Percentiles rank a stretch among this genome's conserved stretches.
These are phyloP conservation scores for Stenocarpella maydis DNA, from an alignment of 2,329 filamentous ascomycete genomes.

Conservation along the genomic window DNA sequence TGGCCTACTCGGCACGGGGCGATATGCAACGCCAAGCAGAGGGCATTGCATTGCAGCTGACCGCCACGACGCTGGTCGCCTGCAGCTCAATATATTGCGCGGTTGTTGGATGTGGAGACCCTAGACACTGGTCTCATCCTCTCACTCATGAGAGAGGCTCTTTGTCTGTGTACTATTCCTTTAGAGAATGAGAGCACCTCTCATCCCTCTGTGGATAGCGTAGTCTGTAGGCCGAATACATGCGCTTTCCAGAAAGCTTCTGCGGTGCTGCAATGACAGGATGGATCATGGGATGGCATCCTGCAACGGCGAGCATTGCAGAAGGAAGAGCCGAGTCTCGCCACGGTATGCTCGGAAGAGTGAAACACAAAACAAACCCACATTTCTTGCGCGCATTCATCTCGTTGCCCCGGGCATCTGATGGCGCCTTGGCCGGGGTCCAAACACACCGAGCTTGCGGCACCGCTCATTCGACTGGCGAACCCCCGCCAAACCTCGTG, in stretches of 20 bases:
- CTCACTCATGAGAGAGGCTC: too few species aligned
- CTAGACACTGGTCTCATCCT: too few species aligned
- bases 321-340: background rate
- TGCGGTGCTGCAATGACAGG: too few species aligned
- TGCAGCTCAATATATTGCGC: background rate
- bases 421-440: background rate
- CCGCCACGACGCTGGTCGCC: background rate
- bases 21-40: background rate
- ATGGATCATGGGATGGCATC: too few species aligned
- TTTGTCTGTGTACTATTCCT: too few species aligned
- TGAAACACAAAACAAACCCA: slow-evolving; percentile 23
- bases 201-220: too few species aligned
- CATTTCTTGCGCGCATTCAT: slow-evolving; percentile 14
- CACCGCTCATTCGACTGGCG: background rate
- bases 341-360: slow-evolving; percentile 5
- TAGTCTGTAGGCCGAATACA: too few species aligned
- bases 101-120: too few species aligned
- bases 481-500: background rate
- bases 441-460: slow-evolving; percentile 2
- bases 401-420: slow-evolving; percentile 12
- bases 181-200: too few species aligned
- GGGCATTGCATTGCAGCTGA: background rate
- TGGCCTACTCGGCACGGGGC: background rate
- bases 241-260: too few species aligned
- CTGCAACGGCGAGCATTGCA: background rate